A percentile compares a stretch with the other conserved stretches of the same genome.
phyloP scores from a whole-genome alignment of 768 basidiomycete genomes.

The Pulveroboletus frians region DNA sequence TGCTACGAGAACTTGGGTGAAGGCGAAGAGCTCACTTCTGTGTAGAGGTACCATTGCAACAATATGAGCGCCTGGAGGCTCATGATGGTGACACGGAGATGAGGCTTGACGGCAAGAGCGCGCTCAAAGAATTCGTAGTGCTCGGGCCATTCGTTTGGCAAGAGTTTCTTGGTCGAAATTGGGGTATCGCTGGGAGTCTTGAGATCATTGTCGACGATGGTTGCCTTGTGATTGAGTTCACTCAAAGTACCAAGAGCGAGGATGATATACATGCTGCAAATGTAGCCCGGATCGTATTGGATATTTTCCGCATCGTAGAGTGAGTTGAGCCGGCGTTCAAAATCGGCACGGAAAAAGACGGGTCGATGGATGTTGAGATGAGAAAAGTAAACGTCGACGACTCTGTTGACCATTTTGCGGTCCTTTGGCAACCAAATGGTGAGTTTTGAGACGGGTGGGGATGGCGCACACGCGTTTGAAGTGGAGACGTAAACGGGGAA shows the following conservation, averaged over 20 bases:
- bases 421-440: conserved; percentile 73
- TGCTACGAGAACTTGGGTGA: background rate
- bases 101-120: conserved; percentile 72
- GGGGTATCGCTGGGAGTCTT: conserved; percentile 31
- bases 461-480: conserved; percentile 32
- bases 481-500: conserved; percentile 48
- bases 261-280: conserved; percentile 74
- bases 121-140: conserved; percentile 83
- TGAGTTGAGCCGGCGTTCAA: conserved; percentile 56
- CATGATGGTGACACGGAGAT: conserved; percentile 75
- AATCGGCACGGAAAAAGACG: conserved; percentile 63
- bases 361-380: conserved; percentile 79
- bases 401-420: conserved; percentile 54
- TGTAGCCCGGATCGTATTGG: conserved; percentile 68
- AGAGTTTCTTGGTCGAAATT: conserved; percentile 50
- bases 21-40: conserved; percentile 50
- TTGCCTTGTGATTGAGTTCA: conserved; percentile 71
- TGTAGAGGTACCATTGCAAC: conserved; percentile 86
- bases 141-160: conserved; percentile 63
- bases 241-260: conserved; percentile 78
- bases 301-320: conserved; percentile 56
- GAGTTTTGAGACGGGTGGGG: conserved; percentile 26
- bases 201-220: conserved; percentile 44
- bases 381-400: conserved; percentile 68
- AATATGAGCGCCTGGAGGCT: conserved; percentile 81